A percentile compares a stretch with the other conserved stretches of the same genome.
Conservation (phyloP, 495 filamentous ascomycete genomes). For the Pseudotulostoma volvatum region DNA sequence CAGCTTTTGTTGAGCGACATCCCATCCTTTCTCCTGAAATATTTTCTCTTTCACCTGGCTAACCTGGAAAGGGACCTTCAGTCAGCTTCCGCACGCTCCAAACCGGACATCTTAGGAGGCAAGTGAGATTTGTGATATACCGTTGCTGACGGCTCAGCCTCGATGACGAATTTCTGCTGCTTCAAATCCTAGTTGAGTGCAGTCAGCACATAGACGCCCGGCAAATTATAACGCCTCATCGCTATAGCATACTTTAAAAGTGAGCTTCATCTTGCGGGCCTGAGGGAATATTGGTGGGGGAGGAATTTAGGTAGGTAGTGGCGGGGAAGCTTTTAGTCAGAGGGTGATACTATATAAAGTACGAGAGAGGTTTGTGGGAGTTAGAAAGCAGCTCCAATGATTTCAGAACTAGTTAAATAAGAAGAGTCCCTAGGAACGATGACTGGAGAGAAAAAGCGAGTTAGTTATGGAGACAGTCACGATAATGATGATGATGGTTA, state of each 20-base stretch:
- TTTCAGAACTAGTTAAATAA: no score
- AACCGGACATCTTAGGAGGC: no score
- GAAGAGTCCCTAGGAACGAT: no score
- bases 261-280: conserved; percentile 59
- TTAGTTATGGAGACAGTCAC: no score
- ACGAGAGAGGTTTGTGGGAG: background rate
- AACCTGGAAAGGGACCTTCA: conserved; percentile 39
- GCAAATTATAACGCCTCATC: no score
- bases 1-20: conserved; percentile 71
- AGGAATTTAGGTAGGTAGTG: no score
- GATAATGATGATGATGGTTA: conserved; percentile 1
- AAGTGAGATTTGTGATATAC: no score
- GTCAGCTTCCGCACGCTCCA: conserved; percentile 20
- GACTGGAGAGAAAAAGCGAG: no score
- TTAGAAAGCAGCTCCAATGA: background rate
- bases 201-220: no score
- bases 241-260: conserved; percentile 51
- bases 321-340: no score
- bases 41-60: conserved; percentile 83
- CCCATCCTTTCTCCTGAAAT: conserved; percentile 76
- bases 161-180: conserved; percentile 92
- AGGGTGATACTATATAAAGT: no score
- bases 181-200: conserved; percentile 93
- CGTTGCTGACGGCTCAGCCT: conserved; percentile 81
- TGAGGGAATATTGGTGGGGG: background rate